Base-by-base conservation (phyloP, 1,284 basidiomycete species). In the Meira nashicola region DNA sequence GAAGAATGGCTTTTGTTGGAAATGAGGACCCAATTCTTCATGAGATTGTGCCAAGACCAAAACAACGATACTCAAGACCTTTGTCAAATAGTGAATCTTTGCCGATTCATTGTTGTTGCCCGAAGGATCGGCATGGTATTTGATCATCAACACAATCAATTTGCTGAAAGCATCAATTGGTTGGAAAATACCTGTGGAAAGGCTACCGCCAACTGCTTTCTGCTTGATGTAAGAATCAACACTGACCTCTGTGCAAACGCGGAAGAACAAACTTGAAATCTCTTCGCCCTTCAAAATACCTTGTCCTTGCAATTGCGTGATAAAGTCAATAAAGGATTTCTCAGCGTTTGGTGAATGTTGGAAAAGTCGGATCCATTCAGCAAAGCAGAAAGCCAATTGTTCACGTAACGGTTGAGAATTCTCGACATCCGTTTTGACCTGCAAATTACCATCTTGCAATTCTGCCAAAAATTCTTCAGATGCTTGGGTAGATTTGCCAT, bases 1-100 rank as follows among this genome's bases (percentile, higher is more conserved):
- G 82, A 94, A 94, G 84, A 97, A 98, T 1, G 95, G 94, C 80
- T 96, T 93, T 80, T 96, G 93, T 78, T 94, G 90, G 83, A 98
- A 98, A 55, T 86, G 83, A 1, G 85, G 81, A 2, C 90, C 92
- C 76, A 92, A 87, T 73, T 96, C 92, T 80, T 98, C 92, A 76
- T 98, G 94, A 79, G 89, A 85, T 74, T 93, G 91, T 43, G 95
- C 92, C 53, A 99, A 82, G 39, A 96, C 92, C 63, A 98, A 86
- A 47, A 97, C 91, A 76, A 97, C 89, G 79, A 98, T 98, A 9
- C 93, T 95, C 58, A 98, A 81, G 62, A 98, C 95, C 83, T 98
- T 98, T 66, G 92, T 93, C 75, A 96, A 83, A 81, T 98, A 98
- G 76, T 95, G 89, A 23, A 93, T 90, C 80, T 97, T 96, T 19